phyloP scores from a whole-genome alignment of 768 basidiomycete genomes.

The Trametes gibbosa region DNA sequence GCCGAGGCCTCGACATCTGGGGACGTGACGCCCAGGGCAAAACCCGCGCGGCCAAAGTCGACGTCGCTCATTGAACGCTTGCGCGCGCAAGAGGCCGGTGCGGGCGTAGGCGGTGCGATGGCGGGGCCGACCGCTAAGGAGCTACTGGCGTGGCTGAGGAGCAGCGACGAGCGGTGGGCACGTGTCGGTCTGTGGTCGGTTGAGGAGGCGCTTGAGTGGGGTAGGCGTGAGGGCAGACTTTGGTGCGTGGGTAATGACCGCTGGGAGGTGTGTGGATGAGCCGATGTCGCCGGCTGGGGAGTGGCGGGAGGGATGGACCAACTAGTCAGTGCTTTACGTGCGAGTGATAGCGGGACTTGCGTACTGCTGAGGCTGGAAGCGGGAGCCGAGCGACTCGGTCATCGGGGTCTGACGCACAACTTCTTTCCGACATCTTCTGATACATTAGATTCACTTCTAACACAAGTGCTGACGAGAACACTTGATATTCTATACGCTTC shows the following conservation, averaged over 20 bases:
- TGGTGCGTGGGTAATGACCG: slow-evolving; percentile 34
- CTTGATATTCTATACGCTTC: too few relatives aligned
- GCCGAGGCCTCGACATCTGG: slow-evolving; percentile 20
- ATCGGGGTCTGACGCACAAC: too few relatives aligned
- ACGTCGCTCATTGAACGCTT: slow-evolving; percentile 16
- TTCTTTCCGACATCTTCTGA: too few relatives aligned
- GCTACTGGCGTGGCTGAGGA: slow-evolving; percentile 44
- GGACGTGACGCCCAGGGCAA: not conserved
- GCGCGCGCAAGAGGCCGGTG: slow-evolving; percentile 12
- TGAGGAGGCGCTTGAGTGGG: slow-evolving; percentile 53
- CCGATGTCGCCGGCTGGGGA: too few relatives aligned
- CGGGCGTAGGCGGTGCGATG: slow-evolving; percentile 2
- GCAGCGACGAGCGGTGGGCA: slow-evolving; percentile 62
- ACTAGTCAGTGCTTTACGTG: not conserved
- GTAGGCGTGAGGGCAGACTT: slow-evolving; percentile 35
- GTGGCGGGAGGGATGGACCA: not conserved
- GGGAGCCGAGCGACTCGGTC: too few relatives aligned
- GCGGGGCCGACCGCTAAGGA: slow-evolving; percentile 41
- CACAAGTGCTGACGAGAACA: too few relatives aligned
- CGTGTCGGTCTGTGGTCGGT: slow-evolving; percentile 63
- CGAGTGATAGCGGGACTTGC: too few relatives aligned
- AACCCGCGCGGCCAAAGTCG: not conserved
- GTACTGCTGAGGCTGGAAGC: too few relatives aligned
- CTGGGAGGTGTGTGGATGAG: slow-evolving; percentile 32
- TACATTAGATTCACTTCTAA: too few relatives aligned